Base-by-base conservation (phyloP, 441 rosid genomes). In the Euphorbia celastroides region DNA sequence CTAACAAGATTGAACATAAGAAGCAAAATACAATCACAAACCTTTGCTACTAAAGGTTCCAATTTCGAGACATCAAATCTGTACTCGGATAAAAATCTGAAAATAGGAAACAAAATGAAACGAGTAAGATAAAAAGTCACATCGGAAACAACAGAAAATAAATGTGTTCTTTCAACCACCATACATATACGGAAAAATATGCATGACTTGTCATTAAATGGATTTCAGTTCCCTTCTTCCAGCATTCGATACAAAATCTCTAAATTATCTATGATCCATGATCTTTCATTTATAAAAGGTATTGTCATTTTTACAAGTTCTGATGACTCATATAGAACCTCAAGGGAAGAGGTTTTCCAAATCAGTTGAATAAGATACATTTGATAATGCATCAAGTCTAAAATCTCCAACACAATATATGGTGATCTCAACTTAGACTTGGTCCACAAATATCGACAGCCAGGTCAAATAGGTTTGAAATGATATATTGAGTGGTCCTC, bases 31-130 rank as follows among this genome's bases (percentile, higher is more conserved):
- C 19, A n/a, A 20, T 32, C 19, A 38, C 50, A 67, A 70, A 91
- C 99, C 96, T 89, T 91, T 60, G 99, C 99, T 62, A n/a, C n/a
- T n/a, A n/a, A n/a, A n/a, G n/a, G n/a, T n/a, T n/a, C n/a, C n/a
- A n/a, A n/a, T n/a, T n/a, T 91, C 57, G 97, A 81, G 75, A 89
- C 48, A 57, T 93, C 96, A 79, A 89, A 86, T 80, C 92, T 84
- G 70, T 88, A 93, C 70, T 88, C 96, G 0, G 87, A 83, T 8
- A 85, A 82, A 81, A 85, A 93, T 72, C 69, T 38, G 11, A 27
- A 30, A 55, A 23, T n/a, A n/a, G n/a, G n/a, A 17, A 12, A n/a
- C 9, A 60, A 60, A 60, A 19, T 8, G 36, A 34, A 9, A 34
- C 6, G 17, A 27, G 10, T 10, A 52, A 52, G 19, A 61, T n/a